Percentiles rank a stretch among this genome's conserved stretches.
Conservation (phyloP, 352 stramenopile species). For the Globisporangium recalcitrans region DNA sequence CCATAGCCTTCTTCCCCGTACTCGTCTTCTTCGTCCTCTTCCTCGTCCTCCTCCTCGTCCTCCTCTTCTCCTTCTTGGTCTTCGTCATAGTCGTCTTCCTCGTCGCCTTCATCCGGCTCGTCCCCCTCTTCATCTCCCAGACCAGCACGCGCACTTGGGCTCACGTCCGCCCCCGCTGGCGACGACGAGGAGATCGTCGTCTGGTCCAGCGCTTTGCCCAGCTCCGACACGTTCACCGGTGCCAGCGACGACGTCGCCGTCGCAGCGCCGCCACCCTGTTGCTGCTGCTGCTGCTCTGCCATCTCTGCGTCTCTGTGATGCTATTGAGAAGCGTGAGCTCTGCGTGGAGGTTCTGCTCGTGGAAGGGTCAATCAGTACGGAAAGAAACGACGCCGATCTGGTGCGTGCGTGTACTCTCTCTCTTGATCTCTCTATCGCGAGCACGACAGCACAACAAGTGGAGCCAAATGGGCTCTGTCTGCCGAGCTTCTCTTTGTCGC, state of each 20-base stretch:
- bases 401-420: not conserved
- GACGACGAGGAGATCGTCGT: constrained; percentile 53
- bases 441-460: constrained; percentile 10
- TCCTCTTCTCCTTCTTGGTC: constrained; percentile 13
- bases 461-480: not conserved
- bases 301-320: not conserved
- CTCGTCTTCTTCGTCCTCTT: constrained; percentile 13
- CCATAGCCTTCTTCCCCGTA: constrained; percentile 16
- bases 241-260: constrained; percentile 11
- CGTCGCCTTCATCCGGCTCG: constrained; percentile 13
- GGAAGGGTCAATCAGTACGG: not conserved
- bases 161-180: not conserved
- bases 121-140: constrained; percentile 8
- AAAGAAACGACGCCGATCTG: not conserved
- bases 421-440: not conserved
- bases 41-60: constrained; percentile 5
- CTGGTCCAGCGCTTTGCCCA: constrained; percentile 72
- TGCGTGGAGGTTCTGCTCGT: not conserved
- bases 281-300: constrained; percentile 10
- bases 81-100: constrained; percentile 13
- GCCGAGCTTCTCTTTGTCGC: too few relatives aligned
- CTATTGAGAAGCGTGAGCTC: not conserved
- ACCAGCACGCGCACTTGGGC: constrained; percentile 16
- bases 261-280: not conserved
- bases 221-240: constrained; percentile 52